Conservation (phyloP, 441 rosid genomes). For the Euphorbia corollata region DNA sequence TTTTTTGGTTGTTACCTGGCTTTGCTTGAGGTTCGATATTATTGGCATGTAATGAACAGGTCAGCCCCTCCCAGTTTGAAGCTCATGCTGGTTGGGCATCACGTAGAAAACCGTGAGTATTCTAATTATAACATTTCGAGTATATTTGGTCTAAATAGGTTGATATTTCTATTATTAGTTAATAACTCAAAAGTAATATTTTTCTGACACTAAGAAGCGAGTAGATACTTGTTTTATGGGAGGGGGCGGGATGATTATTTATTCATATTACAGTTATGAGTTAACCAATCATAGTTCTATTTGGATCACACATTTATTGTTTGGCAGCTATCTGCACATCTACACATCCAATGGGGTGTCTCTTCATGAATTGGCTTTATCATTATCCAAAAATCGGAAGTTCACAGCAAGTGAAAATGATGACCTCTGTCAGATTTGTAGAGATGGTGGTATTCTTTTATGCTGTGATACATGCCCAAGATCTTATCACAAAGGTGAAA, state of each 20-base stretch:
- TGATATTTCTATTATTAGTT: conserved; percentile 5
- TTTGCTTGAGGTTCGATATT: conserved; percentile 17
- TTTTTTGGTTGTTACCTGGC: conserved; percentile 13
- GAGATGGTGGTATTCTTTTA: conserved; percentile 76
- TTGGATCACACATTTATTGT: conserved; percentile 14
- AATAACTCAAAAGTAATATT: not conserved
- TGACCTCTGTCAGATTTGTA: conserved; percentile 76
- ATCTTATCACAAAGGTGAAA: conserved; percentile 74
- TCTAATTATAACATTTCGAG: conserved; percentile 5
- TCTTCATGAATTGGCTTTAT: conserved; percentile 78
- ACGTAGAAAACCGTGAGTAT: conserved; percentile 90
- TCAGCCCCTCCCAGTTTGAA: conserved; percentile 89
- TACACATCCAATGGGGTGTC: conserved; percentile 96
- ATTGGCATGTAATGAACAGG: conserved; percentile 40
- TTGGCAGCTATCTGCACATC: conserved; percentile 74
- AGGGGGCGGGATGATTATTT: not conserved
- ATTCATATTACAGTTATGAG: too few relatives aligned
- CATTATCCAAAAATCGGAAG: conserved; percentile 45
- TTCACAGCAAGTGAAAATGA: conserved; percentile 60
- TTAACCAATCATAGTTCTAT: not conserved
- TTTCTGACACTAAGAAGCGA: not conserved
- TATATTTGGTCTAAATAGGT: conserved; percentile 9
- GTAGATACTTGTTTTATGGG: conserved; percentile 1
- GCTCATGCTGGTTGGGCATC: conserved; percentile 94
- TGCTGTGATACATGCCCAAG: conserved; percentile 97